Evolutionary conservation across 2,329 filamentous ascomycete genomes (phyloP), one percentile per base, ranked within the genome.

Genomic region (Elsinoe batatas): DNA sequence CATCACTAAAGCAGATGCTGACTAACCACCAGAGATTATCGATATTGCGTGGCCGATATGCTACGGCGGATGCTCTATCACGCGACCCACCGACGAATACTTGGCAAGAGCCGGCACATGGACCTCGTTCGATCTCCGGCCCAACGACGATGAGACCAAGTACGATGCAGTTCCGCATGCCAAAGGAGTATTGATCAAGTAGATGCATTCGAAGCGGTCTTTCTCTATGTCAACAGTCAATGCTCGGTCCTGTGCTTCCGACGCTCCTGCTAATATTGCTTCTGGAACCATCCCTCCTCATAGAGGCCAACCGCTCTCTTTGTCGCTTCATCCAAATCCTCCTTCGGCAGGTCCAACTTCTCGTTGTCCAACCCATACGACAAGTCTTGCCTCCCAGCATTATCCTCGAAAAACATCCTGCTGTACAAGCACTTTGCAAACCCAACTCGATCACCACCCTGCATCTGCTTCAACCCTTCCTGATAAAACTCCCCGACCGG

Each of bases 401-500:
- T 65, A 47, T 64, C 63, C 12, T 59, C 59, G 32, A 60, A 68
- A 60, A 85, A 86, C 0, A 71, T 67, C 4, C 79, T 67, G 0
- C 77, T 64, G 61, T 84, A 85, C 61, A 87, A 70, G 56, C 75
- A 49, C 63, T 74, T 73, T 1, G 61, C 65, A 59, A 76, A 81
- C 0, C 75, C 82, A 8, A 59, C 62, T 51, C 54, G 61, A 18
- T 74, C 73, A 32, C 73, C 76, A 6, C 59, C 50, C 57, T 74
- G 64, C 1, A 84, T 43, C 32, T 65, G 62, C 54, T 72, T 72
- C 57, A 72, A 59, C 0, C 74, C 81, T 1, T 76, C 70, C 56
- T 70, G 64, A 58, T 74, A 79, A 26, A 81, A 72, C 63, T 77
- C 67, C 56, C 65, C 33, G 12, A 46, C 38, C 42, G 32, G 53